Percentiles rank a stretch among this genome's conserved stretches.
Evolutionary conservation across 371 early-diverging fungal species (phyloP).

Genomic region (Rozella allomycis): DNA sequence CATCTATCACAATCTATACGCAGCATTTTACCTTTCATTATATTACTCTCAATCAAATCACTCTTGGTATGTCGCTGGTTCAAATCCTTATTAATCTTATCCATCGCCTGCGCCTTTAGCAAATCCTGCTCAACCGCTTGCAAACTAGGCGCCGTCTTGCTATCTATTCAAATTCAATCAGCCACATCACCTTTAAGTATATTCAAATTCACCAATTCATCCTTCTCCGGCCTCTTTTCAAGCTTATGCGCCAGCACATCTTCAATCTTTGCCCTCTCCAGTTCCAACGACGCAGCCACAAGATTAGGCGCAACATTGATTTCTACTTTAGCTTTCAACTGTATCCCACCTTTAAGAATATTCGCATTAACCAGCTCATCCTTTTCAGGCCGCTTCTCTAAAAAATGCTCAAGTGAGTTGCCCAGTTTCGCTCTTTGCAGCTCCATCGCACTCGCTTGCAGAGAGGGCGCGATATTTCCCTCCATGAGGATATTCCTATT

Average conservation of each 20-base stretch:
- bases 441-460: neutral
- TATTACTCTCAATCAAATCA: neutral
- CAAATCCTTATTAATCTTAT: conserved; percentile 1
- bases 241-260: conserved; percentile 45
- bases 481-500: conserved; percentile 41
- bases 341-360: conserved; percentile 23
- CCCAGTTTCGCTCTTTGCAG: neutral
- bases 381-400: conserved; percentile 17
- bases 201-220: conserved; percentile 41
- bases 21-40: no score
- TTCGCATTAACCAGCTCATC: conserved; percentile 12
- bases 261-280: conserved; percentile 37
- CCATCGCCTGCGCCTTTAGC: conserved; percentile 1
- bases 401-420: conserved; percentile 7
- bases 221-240: conserved; percentile 40
- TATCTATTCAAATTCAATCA: no score
- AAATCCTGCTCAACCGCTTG: conserved; percentile 3
- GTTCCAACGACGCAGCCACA: conserved; percentile 32
- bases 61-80: neutral
- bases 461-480: neutral
- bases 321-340: conserved; percentile 6
- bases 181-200: conserved; percentile 43
- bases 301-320: conserved; percentile 39
- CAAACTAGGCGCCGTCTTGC: conserved; percentile 3
- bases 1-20: no score